These are phyloP conservation scores for Fusarium sororula DNA, from an alignment of 2,329 filamentous ascomycete species.

Conservation along the genomic window DNA sequence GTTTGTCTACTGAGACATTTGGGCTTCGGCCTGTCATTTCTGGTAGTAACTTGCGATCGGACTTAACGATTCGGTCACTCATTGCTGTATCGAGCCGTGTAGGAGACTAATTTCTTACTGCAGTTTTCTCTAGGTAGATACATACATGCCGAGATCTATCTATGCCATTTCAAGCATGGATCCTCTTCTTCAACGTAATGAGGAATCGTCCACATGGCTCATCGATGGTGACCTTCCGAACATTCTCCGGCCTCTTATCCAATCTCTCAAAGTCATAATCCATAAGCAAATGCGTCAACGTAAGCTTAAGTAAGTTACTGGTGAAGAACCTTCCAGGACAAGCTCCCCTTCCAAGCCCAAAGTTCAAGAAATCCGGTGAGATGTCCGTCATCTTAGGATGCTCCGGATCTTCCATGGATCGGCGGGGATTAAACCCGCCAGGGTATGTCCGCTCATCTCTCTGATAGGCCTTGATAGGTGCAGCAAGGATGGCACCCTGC, in stretches of 20 bases:
- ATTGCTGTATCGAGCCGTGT: not conserved
- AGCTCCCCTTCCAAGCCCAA: conserved; percentile 13
- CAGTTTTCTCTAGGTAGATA: not conserved
- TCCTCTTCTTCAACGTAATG: conserved; percentile 15
- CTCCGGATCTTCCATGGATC: conserved; percentile 10
- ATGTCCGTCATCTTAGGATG: conserved; percentile 26
- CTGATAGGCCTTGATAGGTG: conserved; percentile 29
- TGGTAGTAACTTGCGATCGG: too few species aligned
- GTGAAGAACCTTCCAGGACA: conserved; percentile 25
- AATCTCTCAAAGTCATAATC: conserved; percentile 21
- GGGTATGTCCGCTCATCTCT: conserved; percentile 18
- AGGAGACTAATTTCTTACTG: not conserved
- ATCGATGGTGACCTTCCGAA: conserved; percentile 20
- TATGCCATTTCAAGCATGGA: not conserved
- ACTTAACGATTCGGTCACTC: not conserved
- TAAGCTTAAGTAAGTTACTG: conserved; percentile 20
- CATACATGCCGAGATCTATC: not conserved
- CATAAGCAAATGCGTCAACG: conserved; percentile 12
- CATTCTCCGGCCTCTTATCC: conserved; percentile 12
- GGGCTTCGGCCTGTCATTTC: not conserved
- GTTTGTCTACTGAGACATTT: not conserved
- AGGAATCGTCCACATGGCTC: conserved; percentile 14
- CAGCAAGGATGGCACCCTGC: conserved; percentile 24
- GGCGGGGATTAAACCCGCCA: conserved; percentile 20
- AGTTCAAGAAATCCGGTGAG: conserved; percentile 18